These are phyloP conservation scores for Mycosphaerella arachidis DNA, from an alignment of 2,329 filamentous ascomycete species.

Conservation along the genomic window DNA sequence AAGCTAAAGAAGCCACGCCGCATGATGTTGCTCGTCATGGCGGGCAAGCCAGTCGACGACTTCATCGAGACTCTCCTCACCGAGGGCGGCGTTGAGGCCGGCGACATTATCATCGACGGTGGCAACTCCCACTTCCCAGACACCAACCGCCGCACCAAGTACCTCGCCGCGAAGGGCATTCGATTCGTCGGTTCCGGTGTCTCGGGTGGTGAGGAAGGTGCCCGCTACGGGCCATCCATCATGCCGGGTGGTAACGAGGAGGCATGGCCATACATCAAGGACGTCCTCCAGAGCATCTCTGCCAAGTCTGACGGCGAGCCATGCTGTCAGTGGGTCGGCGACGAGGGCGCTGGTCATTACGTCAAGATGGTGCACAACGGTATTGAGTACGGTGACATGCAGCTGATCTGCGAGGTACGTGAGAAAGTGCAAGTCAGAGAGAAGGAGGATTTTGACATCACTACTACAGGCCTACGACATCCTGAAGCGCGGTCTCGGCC, in stretches of 20 bases:
- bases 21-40: slow-evolving; percentile 98
- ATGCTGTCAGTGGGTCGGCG: slow-evolving; percentile 99
- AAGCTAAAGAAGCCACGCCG: slow-evolving; percentile 97
- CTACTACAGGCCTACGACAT: slow-evolving; percentile 85
- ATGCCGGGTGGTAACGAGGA: slow-evolving; percentile 99
- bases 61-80: slow-evolving; percentile 90
- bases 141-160: slow-evolving; percentile 93
- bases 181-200: slow-evolving; percentile 96
- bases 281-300: slow-evolving; percentile 95
- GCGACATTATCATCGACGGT: slow-evolving; percentile 99
- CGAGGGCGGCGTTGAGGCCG: slow-evolving; percentile 64
- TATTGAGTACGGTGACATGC: slow-evolving; percentile 99
- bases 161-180: slow-evolving; percentile 81
- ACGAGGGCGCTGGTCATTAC: slow-evolving; percentile 99
- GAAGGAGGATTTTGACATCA: slow-evolving; percentile 12
- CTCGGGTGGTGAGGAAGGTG: slow-evolving; percentile 98
- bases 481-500: slow-evolving; percentile 93
- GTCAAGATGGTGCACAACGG: slow-evolving; percentile 99
- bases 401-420: slow-evolving; percentile 94
- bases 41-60: slow-evolving; percentile 94
- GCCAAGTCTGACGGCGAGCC: slow-evolving; percentile 96
- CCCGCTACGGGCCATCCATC: slow-evolving; percentile 91
- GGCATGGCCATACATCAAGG: slow-evolving; percentile 97
- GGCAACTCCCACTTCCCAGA: slow-evolving; percentile 99
- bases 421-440: background rate